These are phyloP conservation scores for Clonostachys rosea DNA, from an alignment of 2,329 filamentous ascomycete species.

Conservation along the genomic window DNA sequence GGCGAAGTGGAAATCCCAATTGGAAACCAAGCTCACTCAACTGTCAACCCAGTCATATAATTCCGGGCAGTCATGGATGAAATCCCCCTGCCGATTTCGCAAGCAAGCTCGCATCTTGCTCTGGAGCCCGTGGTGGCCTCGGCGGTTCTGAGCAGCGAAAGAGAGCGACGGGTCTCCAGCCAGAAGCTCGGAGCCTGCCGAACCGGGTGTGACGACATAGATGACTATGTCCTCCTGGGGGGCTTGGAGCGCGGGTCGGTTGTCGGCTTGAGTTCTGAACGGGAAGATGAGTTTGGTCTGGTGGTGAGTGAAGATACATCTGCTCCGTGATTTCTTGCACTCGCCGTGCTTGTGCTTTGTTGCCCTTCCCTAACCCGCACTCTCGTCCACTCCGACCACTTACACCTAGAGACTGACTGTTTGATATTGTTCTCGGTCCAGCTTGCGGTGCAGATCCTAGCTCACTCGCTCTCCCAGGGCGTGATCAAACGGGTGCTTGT, in stretches of 20 bases:
- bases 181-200: constrained; percentile 19
- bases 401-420: background rate
- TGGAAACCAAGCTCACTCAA: too few species aligned
- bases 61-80: background rate
- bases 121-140: constrained; percentile 39
- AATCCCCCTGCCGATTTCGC: background rate
- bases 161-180: constrained; percentile 22
- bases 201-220: constrained; percentile 43
- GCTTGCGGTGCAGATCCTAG: constrained; percentile 43
- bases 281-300: constrained; percentile 39
- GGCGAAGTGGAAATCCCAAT: too few species aligned
- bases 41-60: too few species aligned
- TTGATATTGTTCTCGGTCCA: background rate
- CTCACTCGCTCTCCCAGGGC: constrained; percentile 25
- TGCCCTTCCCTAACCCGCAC: background rate
- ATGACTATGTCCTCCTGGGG: constrained; percentile 37
- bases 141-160: constrained; percentile 32
- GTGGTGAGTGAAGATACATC: constrained; percentile 25
- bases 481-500: constrained; percentile 27
- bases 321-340: background rate
- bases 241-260: constrained; percentile 46
- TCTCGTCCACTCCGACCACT: background rate
- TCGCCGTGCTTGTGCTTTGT: constrained; percentile 1
- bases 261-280: constrained; percentile 49
- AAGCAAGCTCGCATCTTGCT: constrained; percentile 26